Evolutionary conservation across 257 asterid genomes (phyloP).

Genomic region (Petunia axillaris): DNA sequence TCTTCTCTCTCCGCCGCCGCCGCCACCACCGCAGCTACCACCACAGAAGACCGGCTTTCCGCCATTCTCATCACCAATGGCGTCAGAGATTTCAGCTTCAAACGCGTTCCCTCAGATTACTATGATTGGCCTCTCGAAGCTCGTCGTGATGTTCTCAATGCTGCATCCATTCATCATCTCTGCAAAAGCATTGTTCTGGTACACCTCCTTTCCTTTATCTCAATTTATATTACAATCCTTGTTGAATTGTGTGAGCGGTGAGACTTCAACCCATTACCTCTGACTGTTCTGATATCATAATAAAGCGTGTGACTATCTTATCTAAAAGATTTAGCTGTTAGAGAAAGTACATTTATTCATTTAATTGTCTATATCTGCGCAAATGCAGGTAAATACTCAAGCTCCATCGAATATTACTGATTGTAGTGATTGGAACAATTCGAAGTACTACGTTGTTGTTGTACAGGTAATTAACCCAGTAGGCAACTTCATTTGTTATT

Average conservation of each 20-base stretch:
- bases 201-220: slow-evolving; percentile 22
- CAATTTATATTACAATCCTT: too few species aligned
- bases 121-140: slow-evolving; percentile 77
- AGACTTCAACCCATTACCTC: too few species aligned
- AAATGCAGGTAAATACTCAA: slow-evolving; percentile 80
- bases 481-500: too few species aligned
- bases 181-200: slow-evolving; percentile 99
- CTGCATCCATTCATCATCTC: slow-evolving; percentile 86
- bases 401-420: slow-evolving; percentile 79
- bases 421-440: slow-evolving; percentile 73
- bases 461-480: too few species aligned
- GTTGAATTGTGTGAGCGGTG: too few species aligned
- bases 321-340: too few species aligned
- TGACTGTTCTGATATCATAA: too few species aligned
- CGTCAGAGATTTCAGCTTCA: slow-evolving; percentile 70
- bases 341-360: too few species aligned
- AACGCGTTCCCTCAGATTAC: slow-evolving; percentile 81
- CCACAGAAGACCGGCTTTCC: slow-evolving; percentile 82
- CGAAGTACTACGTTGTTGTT: slow-evolving; percentile 85
- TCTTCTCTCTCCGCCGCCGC: slow-evolving; percentile 34
- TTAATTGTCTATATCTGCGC: too few species aligned
- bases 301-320: too few species aligned
- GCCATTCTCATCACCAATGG: slow-evolving; percentile 58
- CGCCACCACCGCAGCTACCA: slow-evolving; percentile 59
- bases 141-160: slow-evolving; percentile 75